These are phyloP conservation scores for Fusarium sublunatum DNA, from an alignment of 2,329 filamentous ascomycete species.

Conservation along the genomic window DNA sequence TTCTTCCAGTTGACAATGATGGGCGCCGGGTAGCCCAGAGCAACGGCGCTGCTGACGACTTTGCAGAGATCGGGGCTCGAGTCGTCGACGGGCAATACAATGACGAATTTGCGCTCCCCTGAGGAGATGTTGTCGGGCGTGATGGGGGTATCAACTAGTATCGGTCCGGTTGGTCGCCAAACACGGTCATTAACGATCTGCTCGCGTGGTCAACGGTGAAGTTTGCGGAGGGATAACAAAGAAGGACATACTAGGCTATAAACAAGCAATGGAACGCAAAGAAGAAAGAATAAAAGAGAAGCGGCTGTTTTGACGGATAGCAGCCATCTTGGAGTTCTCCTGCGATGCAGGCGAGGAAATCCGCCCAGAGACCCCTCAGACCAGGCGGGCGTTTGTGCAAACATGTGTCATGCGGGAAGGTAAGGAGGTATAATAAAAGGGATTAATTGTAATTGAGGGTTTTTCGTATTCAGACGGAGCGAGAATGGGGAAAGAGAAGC, in stretches of 20 bases:
- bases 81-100: constrained; percentile 41
- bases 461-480: constrained; percentile 2
- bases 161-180: constrained; percentile 24
- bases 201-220: constrained; percentile 10
- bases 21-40: constrained; percentile 46
- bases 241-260: constrained; percentile 28
- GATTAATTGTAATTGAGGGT: too few relatives aligned
- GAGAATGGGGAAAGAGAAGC: too few relatives aligned
- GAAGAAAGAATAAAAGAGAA: neutral
- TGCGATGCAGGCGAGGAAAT: neutral
- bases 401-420: constrained; percentile 29
- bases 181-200: constrained; percentile 37
- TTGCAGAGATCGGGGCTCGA: constrained; percentile 49
- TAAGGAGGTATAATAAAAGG: neutral
- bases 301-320: neutral
- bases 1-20: constrained; percentile 49
- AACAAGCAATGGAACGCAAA: constrained; percentile 3
- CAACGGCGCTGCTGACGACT: constrained; percentile 44
- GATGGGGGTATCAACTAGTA: constrained; percentile 13
- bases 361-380: too few relatives aligned
- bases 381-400: constrained; percentile 11
- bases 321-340: constrained; percentile 7
- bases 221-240: neutral
- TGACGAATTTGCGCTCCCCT: constrained; percentile 41
- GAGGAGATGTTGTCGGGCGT: constrained; percentile 18